phyloP scores from a whole-genome alignment of 2,329 filamentous ascomycete genomes.

The Graphium sp. region DNA sequence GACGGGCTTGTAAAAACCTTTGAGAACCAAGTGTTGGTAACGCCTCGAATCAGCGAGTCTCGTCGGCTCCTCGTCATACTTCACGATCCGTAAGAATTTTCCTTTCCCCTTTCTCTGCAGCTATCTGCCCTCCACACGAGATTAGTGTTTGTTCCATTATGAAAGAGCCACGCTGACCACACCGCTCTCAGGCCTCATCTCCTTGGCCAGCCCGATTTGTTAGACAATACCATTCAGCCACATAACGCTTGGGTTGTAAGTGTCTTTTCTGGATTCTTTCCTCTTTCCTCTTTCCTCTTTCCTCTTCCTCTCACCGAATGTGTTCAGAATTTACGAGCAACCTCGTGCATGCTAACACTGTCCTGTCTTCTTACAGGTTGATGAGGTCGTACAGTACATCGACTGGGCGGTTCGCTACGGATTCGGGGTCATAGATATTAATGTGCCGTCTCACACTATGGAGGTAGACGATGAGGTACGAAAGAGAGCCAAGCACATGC shows the following conservation, averaged over 20 bases:
- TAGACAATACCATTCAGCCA: slow-evolving; percentile 58
- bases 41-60: slow-evolving; percentile 48
- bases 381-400: slow-evolving; percentile 66
- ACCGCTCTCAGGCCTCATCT: slow-evolving; percentile 54
- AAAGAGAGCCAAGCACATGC: slow-evolving; percentile 11
- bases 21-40: slow-evolving; percentile 73
- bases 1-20: slow-evolving; percentile 59
- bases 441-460: slow-evolving; percentile 65
- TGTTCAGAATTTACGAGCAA: slow-evolving; percentile 3
- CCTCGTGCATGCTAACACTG: not conserved
- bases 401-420: slow-evolving; percentile 64
- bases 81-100: slow-evolving; percentile 60
- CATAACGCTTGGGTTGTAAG: slow-evolving; percentile 83
- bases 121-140: not conserved
- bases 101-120: slow-evolving; percentile 2
- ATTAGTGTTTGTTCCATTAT: too few species aligned
- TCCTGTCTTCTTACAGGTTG: slow-evolving; percentile 39
- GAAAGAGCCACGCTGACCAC: too few species aligned
- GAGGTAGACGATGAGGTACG: slow-evolving; percentile 41
- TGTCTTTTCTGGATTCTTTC: too few species aligned
- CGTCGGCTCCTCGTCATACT: slow-evolving; percentile 68
- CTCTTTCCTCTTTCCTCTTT: too few species aligned
- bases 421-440: slow-evolving; percentile 81
- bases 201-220: slow-evolving; percentile 45
- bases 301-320: not conserved